Conservation (phyloP, 208 protist genomes). For the Crithidia bombi region DNA sequence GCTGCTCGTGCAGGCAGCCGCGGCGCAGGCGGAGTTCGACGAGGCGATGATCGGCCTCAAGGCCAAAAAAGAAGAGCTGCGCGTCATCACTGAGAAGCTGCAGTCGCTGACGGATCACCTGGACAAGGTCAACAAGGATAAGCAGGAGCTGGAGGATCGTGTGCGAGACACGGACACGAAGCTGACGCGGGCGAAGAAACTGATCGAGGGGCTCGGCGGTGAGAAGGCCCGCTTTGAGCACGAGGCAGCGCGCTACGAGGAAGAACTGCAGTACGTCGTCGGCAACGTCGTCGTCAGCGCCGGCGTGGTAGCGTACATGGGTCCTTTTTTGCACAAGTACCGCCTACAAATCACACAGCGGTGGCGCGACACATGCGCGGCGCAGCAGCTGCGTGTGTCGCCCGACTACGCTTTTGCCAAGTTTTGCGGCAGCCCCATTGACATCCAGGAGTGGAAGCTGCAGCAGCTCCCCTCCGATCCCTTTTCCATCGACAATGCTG, state of each 20-base stretch:
- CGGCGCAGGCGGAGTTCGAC: constrained; percentile 88
- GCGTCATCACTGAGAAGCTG: constrained; percentile 92
- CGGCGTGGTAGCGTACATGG: constrained; percentile 96
- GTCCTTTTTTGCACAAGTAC: constrained; percentile 95
- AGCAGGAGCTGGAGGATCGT: constrained; percentile 92
- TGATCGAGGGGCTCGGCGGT: constrained; percentile 95
- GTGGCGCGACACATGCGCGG: constrained; percentile 83
- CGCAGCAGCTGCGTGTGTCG: constrained; percentile 77
- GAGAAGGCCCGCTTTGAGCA: constrained; percentile 94
- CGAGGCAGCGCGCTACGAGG: constrained; percentile 79
- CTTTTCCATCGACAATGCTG: constrained; percentile 95
- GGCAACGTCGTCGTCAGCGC: constrained; percentile 96
- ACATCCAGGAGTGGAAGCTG: constrained; percentile 94
- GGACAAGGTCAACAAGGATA: constrained; percentile 86
- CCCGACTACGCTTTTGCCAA: constrained; percentile 84
- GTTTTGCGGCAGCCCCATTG: constrained; percentile 90
- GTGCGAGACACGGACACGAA: constrained; percentile 94
- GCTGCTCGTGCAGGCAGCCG: constrained; percentile 86
- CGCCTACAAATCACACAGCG: constrained; percentile 66
- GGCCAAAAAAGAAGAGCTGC: constrained; percentile 92
- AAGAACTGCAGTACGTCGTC: constrained; percentile 86
- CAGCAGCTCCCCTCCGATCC: constrained; percentile 92
- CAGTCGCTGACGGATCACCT: constrained; percentile 80
- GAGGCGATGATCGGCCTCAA: constrained; percentile 87
- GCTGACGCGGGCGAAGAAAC: constrained; percentile 93